Conservation (phyloP, 257 asterid genomes). For the Solanum virginianum region DNA sequence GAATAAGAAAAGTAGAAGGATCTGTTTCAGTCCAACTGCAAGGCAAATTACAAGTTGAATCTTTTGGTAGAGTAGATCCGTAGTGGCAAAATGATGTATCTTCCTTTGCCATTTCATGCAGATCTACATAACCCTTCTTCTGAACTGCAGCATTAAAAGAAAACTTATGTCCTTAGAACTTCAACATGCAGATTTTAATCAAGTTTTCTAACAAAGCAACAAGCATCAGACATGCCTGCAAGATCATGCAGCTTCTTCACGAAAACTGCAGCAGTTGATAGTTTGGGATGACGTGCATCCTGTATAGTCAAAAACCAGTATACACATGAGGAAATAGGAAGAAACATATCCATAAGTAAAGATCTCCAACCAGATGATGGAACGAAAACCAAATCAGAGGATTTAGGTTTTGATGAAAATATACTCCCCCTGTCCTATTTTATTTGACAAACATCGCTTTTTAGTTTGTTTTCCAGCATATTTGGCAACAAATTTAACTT, state of each 20-base stretch:
- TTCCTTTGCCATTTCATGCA: slow-evolving; percentile 79
- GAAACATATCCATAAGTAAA: not conserved
- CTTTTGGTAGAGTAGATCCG: slow-evolving; percentile 88
- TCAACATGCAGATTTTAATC: not conserved
- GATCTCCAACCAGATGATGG: not conserved
- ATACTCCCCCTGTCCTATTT: not conserved
- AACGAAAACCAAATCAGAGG: not conserved
- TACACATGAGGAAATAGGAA: not conserved
- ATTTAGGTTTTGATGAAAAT: not conserved
- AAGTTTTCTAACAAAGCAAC: not conserved
- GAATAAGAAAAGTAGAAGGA: slow-evolving; percentile 77
- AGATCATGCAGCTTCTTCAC: slow-evolving; percentile 87
- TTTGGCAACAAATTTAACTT: not conserved
- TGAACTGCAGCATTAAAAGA: slow-evolving; percentile 48
- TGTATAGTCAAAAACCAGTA: slow-evolving; percentile 22
- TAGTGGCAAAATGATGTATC: slow-evolving; percentile 60
- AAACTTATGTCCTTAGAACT: slow-evolving; percentile 4
- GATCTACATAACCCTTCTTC: slow-evolving; percentile 84
- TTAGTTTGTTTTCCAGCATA: not conserved
- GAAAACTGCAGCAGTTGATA: slow-evolving; percentile 88
- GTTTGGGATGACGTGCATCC: slow-evolving; percentile 75
- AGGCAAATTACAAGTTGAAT: slow-evolving; percentile 54
- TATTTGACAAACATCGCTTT: not conserved
- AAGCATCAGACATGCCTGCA: slow-evolving; percentile 45
- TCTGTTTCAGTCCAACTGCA: slow-evolving; percentile 91